Evolutionary conservation across 2,329 filamentous ascomycete genomes (phyloP), one percentile per base, ranked within the genome.

Genomic region (Aciculosporium take): DNA sequence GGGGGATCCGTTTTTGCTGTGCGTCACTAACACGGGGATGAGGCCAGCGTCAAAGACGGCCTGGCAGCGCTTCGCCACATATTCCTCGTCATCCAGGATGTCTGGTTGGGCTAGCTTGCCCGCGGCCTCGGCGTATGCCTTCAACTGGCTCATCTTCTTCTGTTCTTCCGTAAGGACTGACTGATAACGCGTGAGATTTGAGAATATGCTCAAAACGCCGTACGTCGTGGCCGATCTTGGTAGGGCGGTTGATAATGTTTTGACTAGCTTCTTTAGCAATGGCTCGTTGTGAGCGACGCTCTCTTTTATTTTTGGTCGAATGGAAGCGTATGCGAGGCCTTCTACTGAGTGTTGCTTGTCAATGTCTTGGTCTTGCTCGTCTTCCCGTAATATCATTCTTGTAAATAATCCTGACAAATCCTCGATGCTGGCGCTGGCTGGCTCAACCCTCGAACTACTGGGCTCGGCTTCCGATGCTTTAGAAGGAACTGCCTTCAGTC

Each of bases 71-170:
- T 72, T 71, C 13, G 74, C 69, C 27, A 94, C 87, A 49, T 84
- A 77, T 2, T 79, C 69, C 43, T 94, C 80, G 46, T 87, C 76
- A 43, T 91, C 80, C 0, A 93, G 67, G 7, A 76, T 74, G 54
- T 88, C 76, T 0, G 72, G 66, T 3, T 70, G 64, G 0, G 68
- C 57, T n/a, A 72, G 56, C 46, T 75, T 74, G 53, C 85, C 87
- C 5, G 79, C 79, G 1, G 86, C 83, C 55, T 94, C 85, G 12
- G 91, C 91, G 53, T 96, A 98, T 2, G 87, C 85, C 65, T 94
- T 95, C 34, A 98, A 72, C 57, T 98, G 84, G 5, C 75, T 75
- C 65, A 98, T 85, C 54, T 84, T 86, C 64, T 89, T 91, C 53
- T 95, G 82, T 60, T 98, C 91, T 48, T 95, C 89, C 0, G 85